phyloP scores from a whole-genome alignment of 2,329 filamentous ascomycete genomes.

The Stenocarpella maydis region DNA sequence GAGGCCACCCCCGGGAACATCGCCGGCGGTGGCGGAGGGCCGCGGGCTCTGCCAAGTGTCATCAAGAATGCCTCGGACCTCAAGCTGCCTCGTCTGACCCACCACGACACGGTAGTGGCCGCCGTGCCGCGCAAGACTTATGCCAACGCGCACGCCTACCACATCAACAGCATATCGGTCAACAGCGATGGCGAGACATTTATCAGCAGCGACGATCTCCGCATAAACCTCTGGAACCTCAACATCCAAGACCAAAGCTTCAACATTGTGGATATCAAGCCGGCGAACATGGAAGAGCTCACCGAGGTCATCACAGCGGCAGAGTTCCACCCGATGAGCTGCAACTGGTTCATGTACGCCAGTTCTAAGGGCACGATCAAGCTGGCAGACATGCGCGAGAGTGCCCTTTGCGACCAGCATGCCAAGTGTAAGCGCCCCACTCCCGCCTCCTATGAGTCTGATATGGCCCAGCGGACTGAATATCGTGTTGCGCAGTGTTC shows the following conservation, averaged over 20 bases:
- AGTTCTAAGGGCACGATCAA: constrained; percentile 99
- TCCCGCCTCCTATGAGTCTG: constrained; percentile 27
- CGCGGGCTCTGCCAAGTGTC: constrained; percentile 75
- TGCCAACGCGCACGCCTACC: constrained; percentile 97
- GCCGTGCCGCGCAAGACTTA: constrained; percentile 96
- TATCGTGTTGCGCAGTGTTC: constrained; percentile 71
- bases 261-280: constrained; percentile 99
- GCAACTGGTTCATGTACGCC: constrained; percentile 99
- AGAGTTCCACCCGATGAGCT: constrained; percentile 95
- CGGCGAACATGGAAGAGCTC: constrained; percentile 99
- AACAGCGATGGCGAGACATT: constrained; percentile 99
- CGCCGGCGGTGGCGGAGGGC: constrained; percentile 79
- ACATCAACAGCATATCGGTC: constrained; percentile 99
- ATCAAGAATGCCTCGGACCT: constrained; percentile 85
- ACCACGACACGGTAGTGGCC: constrained; percentile 97
- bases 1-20: constrained; percentile 83
- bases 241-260: constrained; percentile 99
- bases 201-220: constrained; percentile 96
- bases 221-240: constrained; percentile 98
- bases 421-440: constrained; percentile 77
- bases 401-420: constrained; percentile 93
- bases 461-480: constrained; percentile 9
- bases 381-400: constrained; percentile 97
- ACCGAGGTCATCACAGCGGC: constrained; percentile 99
- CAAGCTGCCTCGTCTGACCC: constrained; percentile 94